A percentile compares a stretch with the other conserved stretches of the same genome.
These are phyloP conservation scores for Arctostaphylos glauca DNA, from an alignment of 148 eudicot species.

Conservation along the genomic window DNA sequence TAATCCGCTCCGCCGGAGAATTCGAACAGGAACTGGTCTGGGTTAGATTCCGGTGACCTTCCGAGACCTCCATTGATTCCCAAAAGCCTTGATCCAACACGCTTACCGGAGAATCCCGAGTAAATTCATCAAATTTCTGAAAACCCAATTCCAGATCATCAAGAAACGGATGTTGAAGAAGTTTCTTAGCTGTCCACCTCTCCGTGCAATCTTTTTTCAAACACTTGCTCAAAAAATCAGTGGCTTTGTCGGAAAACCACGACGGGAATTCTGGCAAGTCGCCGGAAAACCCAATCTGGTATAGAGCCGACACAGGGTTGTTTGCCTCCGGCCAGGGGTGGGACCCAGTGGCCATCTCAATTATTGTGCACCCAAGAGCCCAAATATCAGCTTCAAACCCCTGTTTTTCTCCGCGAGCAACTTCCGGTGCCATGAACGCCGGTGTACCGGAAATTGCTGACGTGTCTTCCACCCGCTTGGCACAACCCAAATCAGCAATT, in stretches of 20 bases:
- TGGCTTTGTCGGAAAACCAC: slow-evolving; percentile 37
- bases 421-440: slow-evolving; percentile 58
- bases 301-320: slow-evolving; percentile 36
- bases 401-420: slow-evolving; percentile 47
- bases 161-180: slow-evolving; percentile 47
- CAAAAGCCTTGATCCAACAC: slow-evolving; percentile 48
- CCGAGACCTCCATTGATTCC: slow-evolving; percentile 34
- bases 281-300: slow-evolving; percentile 42
- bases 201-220: slow-evolving; percentile 32
- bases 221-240: slow-evolving; percentile 49
- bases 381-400: slow-evolving; percentile 47
- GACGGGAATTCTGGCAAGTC: slow-evolving; percentile 40
- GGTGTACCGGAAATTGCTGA: slow-evolving; percentile 42
- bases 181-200: slow-evolving; percentile 45
- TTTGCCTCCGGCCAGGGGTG: slow-evolving; percentile 40
- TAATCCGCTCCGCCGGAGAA: slow-evolving; percentile 33
- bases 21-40: background rate
- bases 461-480: slow-evolving; percentile 16
- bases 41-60: slow-evolving; percentile 12
- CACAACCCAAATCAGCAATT: slow-evolving; percentile 62
- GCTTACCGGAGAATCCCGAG: slow-evolving; percentile 39
- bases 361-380: slow-evolving; percentile 54
- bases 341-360: slow-evolving; percentile 61
- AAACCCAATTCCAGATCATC: background rate
- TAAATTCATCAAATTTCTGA: slow-evolving; percentile 8